Conservation (phyloP, 2,329 filamentous ascomycete species). For the Sporothrix pallida region DNA sequence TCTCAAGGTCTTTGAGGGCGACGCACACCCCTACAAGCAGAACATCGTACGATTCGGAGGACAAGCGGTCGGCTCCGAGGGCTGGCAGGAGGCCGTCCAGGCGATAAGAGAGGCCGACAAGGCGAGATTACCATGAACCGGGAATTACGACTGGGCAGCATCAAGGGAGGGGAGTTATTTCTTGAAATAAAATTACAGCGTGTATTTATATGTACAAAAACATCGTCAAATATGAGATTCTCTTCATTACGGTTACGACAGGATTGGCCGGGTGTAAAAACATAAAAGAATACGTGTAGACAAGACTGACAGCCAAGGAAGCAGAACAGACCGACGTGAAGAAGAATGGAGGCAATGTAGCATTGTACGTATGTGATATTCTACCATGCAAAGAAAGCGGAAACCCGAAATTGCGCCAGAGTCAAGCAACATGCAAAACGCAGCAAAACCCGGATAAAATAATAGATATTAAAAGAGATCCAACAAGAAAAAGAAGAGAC, state of each 20-base stretch:
- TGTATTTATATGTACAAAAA: constrained; percentile 28
- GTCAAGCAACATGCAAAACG: not conserved
- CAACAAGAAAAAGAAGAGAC: not conserved
- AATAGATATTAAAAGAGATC: not conserved
- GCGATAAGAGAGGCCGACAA: constrained; percentile 52
- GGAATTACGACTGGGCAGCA: not conserved
- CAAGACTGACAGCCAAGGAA: not conserved
- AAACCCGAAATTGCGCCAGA: constrained; percentile 11
- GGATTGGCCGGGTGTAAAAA: not conserved
- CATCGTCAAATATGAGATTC: not conserved
- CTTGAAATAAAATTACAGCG: constrained; percentile 12
- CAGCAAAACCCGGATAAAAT: not conserved
- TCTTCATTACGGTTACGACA: not conserved
- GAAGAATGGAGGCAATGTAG: not conserved
- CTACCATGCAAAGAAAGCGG: not conserved
- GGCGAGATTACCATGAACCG: not conserved
- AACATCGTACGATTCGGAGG: constrained; percentile 80
- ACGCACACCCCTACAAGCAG: constrained; percentile 85
- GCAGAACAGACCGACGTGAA: not conserved
- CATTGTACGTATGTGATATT: not conserved
- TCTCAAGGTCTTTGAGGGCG: constrained; percentile 95
- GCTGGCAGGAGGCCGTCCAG: constrained; percentile 60
- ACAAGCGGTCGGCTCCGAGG: constrained; percentile 58
- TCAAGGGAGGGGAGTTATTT: not conserved
- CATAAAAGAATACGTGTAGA: too few species aligned